These are phyloP conservation scores for Reticulascus tulasneorum DNA, from an alignment of 2,329 filamentous ascomycete species.

Conservation along the genomic window DNA sequence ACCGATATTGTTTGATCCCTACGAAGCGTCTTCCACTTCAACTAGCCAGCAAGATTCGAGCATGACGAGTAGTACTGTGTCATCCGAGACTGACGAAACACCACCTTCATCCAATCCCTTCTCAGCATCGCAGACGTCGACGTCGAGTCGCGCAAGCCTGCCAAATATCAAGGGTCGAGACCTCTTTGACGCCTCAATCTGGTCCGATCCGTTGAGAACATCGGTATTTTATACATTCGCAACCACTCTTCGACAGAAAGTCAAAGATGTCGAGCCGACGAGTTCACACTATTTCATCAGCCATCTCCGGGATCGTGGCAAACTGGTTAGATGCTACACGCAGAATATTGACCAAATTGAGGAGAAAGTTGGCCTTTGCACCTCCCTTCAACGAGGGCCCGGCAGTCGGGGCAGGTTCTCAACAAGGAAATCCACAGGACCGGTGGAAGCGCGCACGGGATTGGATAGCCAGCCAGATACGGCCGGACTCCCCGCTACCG, in stretches of 20 bases:
- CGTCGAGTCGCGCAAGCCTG: conserved; percentile 28
- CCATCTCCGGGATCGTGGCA: conserved; percentile 61
- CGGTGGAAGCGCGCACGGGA: conserved; percentile 13
- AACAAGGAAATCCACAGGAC: conserved; percentile 37
- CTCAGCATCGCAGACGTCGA: conserved; percentile 34
- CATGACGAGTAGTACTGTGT: conserved; percentile 32
- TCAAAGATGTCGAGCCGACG: conserved; percentile 60
- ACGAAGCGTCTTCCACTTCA: conserved; percentile 32
- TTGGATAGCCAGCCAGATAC: too few relatives aligned
- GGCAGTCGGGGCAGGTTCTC: conserved; percentile 60
- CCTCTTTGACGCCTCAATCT: conserved; percentile 67
- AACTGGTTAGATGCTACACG: conserved; percentile 68
- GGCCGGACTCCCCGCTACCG: neutral
- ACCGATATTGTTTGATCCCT: conserved; percentile 48
- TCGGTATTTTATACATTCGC: conserved; percentile 71
- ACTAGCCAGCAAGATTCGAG: conserved; percentile 26
- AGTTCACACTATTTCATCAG: conserved; percentile 66
- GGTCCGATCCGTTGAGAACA: conserved; percentile 63
- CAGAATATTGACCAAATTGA: conserved; percentile 75
- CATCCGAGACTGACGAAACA: conserved; percentile 42
- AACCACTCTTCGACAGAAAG: conserved; percentile 61
- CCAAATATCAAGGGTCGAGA: conserved; percentile 68
- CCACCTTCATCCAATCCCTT: conserved; percentile 35
- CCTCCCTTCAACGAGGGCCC: conserved; percentile 56
- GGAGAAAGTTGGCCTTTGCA: conserved; percentile 64